phyloP scores from a whole-genome alignment of 257 asterid genomes.

The Cinchona pubescens region DNA sequence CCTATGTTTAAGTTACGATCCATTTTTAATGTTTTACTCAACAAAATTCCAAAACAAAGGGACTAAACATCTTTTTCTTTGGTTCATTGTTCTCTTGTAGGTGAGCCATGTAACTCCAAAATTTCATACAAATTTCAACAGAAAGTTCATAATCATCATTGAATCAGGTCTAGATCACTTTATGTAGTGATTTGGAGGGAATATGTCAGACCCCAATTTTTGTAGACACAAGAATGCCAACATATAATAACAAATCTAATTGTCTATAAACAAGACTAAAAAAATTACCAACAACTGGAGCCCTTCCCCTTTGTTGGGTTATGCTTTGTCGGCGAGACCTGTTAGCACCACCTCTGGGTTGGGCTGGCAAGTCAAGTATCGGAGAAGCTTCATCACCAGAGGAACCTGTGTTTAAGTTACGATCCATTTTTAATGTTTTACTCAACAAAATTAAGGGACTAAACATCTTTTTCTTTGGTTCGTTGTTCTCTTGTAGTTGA shows the following conservation, averaged over 20 bases:
- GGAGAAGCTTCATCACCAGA: no score
- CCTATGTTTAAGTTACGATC: background rate
- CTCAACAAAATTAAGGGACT: background rate
- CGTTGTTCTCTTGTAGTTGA: background rate
- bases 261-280: background rate
- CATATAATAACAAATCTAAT: background rate
- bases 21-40: background rate
- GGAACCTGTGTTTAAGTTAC: background rate
- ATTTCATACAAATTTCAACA: no score
- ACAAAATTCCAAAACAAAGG: background rate
- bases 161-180: no score
- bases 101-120: background rate
- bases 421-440: background rate
- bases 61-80: no score
- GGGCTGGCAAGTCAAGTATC: background rate
- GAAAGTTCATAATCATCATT: no score
- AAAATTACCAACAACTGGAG: background rate
- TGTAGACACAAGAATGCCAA: background rate
- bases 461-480: background rate
- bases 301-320: background rate
- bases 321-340: background rate
- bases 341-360: background rate
- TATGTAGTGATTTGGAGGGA: background rate
- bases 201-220: background rate
- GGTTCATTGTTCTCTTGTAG: background rate